These are phyloP conservation scores for Annona squamosa DNA, from an alignment of 164 flowering plant genomes.

Conservation along the genomic window DNA sequence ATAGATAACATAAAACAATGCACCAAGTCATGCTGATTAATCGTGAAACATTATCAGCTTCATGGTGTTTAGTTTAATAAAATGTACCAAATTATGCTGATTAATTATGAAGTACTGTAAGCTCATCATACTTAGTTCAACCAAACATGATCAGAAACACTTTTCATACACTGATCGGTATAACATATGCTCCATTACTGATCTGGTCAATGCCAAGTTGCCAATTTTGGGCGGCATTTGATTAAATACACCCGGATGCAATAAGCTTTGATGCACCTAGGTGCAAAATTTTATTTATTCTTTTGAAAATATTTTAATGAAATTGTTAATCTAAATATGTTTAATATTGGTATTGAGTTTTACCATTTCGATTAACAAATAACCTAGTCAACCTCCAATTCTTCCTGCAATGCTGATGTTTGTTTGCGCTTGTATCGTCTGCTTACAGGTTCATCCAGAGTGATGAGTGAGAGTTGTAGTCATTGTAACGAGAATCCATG, in stretches of 20 bases:
- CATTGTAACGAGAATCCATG: not conserved
- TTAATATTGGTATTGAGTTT: not conserved
- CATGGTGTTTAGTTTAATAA: too few relatives aligned
- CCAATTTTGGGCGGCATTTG: not conserved
- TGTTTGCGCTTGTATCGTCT: not conserved
- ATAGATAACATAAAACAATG: too few relatives aligned
- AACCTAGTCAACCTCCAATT: too few relatives aligned
- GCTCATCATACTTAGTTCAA: not conserved
- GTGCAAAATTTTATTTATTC: too few relatives aligned
- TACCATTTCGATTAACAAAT: not conserved
- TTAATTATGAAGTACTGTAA: too few relatives aligned
- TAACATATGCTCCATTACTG: not conserved
- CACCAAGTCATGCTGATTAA: too few relatives aligned
- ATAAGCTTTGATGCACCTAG: too few relatives aligned
- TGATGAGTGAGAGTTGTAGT: constrained; percentile 2
- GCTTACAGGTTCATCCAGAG: constrained; percentile 19
- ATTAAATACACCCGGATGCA: not conserved
- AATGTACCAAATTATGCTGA: too few relatives aligned
- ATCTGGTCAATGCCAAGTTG: not conserved
- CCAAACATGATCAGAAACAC: not conserved
- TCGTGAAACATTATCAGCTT: too few relatives aligned
- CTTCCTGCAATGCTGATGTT: not conserved
- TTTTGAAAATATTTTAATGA: too few relatives aligned
- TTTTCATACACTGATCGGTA: not conserved
- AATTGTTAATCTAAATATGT: too few relatives aligned